Conservation (phyloP, 2,329 filamentous ascomycete species). For the Colletotrichum sp. region DNA sequence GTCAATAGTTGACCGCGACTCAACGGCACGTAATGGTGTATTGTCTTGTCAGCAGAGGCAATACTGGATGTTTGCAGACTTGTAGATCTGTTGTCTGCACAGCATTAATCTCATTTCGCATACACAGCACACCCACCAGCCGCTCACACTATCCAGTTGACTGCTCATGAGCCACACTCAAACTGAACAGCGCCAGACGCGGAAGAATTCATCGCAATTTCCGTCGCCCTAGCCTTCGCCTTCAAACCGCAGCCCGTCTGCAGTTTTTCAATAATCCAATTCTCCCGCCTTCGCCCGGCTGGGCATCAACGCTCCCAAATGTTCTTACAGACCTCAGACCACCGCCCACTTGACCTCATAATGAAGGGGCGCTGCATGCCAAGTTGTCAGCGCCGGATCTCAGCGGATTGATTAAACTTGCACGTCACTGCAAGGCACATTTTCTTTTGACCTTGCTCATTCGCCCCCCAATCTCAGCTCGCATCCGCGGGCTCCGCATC, state of each 20-base stretch:
- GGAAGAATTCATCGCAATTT: not conserved
- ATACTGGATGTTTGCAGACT: not conserved
- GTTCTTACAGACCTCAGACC: not conserved
- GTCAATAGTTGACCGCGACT: not conserved
- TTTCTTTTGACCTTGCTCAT: not conserved
- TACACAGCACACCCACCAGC: not conserved
- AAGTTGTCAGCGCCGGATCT: not conserved
- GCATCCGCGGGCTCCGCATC: not conserved
- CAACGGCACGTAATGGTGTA: not conserved
- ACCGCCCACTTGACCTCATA: not conserved
- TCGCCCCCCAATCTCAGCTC: not conserved
- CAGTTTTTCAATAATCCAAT: not conserved
- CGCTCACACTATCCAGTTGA: not conserved
- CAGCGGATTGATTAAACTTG: not conserved
- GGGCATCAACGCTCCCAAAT: not conserved
- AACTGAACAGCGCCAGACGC: not conserved
- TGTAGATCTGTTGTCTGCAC: not conserved
- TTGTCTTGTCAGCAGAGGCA: not conserved
- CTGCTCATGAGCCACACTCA: not conserved
- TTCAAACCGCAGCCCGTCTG: not conserved
- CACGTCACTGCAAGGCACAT: slow-evolving; percentile 1
- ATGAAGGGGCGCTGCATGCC: not conserved
- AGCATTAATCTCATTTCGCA: not conserved
- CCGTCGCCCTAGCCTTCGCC: not conserved
- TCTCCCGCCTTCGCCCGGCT: slow-evolving; percentile 19